Evolutionary conservation across 164 flowering plant genomes (phyloP), one percentile per base, ranked within the genome.

Genomic region (Macadamia integrifolia): DNA sequence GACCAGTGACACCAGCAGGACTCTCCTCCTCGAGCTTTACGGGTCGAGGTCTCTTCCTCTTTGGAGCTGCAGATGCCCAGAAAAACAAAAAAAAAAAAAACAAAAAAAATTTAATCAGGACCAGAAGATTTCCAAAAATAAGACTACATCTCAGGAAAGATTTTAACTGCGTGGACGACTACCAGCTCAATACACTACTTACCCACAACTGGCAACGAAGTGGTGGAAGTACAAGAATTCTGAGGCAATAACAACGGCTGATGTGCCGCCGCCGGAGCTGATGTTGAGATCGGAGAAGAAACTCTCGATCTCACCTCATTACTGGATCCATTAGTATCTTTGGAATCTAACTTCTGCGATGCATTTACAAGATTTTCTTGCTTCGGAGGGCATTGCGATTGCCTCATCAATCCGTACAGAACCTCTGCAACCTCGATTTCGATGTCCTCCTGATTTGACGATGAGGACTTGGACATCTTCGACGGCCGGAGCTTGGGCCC

Each of bases 401-500:
- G 95, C 74, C 85, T 86, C 90, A 76, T 84, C 85, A 94, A 76
- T 44, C 93, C 99, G 66, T 84, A 91, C 69, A 94, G 73, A 14
- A 92, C 98, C 80, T 95, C 96, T 0, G 99, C 98, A 17, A 95
- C 88, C 78, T 95, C 98, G 55, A 95, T 85, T 83, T 95, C 98
- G 49, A 95, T 89, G 73, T 92, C 99, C 29, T 91, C 97, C 46
- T 84, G 96, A 74, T 76, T 79, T 1, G 89, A 74, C 0, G 96
- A 80, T 0, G 91, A 64, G 0, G 85, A 57, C 67, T 84, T 87
- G 0, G 87, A 74, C 13, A 84, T 72, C 65, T 86, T 88, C 0
- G 91, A 86, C 8, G 84, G 92, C 65, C 82, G 69, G 11, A 71
- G 87, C 68, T 91, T 93, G 1, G 77, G 74, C 42, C 89, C 93